Percentiles rank a stretch among this genome's conserved stretches.
Conservation (phyloP, 768 basidiomycete genomes). For the Crassisporium funariophilum region DNA sequence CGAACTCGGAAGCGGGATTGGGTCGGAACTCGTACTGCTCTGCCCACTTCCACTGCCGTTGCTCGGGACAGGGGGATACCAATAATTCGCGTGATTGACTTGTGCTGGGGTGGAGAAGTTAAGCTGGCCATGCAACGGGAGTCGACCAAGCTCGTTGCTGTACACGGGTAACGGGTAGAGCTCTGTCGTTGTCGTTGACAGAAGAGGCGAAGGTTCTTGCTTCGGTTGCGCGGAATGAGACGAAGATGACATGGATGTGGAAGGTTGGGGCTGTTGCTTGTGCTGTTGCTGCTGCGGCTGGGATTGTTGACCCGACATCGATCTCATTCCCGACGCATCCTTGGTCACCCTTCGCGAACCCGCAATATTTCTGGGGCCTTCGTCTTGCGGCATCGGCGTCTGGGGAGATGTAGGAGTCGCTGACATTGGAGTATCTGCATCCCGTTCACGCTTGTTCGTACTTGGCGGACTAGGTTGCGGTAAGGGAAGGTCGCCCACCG, state of each 20-base stretch:
- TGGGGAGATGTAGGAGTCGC: conserved; percentile 13
- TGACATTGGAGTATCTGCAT: conserved; percentile 49
- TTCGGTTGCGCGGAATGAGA: background rate
- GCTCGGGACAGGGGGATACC: conserved; percentile 9
- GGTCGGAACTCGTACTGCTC: background rate
- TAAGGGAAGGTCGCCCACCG: conserved; percentile 69
- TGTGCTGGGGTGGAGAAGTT: conserved; percentile 23
- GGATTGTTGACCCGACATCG: background rate
- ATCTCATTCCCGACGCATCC: background rate
- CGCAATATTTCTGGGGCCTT: conserved; percentile 35
- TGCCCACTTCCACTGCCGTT: background rate
- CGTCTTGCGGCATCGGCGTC: conserved; percentile 5
- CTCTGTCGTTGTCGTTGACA: background rate
- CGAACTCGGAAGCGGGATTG: background rate
- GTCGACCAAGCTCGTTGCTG: conserved; percentile 57
- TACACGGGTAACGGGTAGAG: conserved; percentile 52
- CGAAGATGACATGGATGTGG: conserved; percentile 14
- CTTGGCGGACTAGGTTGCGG: conserved; percentile 54
- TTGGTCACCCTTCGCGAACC: conserved; percentile 36
- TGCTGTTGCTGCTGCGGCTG: conserved; percentile 9
- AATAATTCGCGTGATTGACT: conserved; percentile 7
- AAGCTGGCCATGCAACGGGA: conserved; percentile 45
- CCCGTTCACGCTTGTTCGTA: conserved; percentile 64
- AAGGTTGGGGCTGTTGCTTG: conserved; percentile 1
- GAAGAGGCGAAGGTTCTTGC: background rate